Evolutionary conservation across 768 basidiomycete species (phyloP), one percentile per base, ranked within the genome.

Genomic region (Coprinopsis sp.): DNA sequence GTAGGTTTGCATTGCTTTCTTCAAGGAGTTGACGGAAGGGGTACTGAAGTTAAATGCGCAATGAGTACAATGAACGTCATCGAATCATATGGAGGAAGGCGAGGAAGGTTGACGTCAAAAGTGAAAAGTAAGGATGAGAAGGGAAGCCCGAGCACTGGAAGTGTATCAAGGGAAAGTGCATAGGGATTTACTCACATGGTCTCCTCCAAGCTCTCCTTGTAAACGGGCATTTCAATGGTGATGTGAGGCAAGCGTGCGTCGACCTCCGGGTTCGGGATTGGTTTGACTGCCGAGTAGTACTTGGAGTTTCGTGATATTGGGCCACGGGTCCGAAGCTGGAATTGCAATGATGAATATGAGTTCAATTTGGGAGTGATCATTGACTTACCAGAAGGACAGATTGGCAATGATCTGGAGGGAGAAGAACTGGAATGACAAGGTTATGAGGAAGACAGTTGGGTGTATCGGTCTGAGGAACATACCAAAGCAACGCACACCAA

Each of bases 1-100:
- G 58, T 91, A 91, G n/a, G 87, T 87, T 61, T 87, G 87, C 81
- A 91, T 91, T 1, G 88, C 89, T 66, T 82, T 84, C 65, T 90
- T 90, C 51, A 83, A 67, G 0, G 84, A 91, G 56, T 76, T 76
- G 3, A 93, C 81, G 14, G 87, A 88, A 3, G 84, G 87, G 6
- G 79, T 59, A 51, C 87, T 89, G 58, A n/a, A n/a, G n/a, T n/a
- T n/a, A n/a, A n/a, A n/a, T n/a, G n/a, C n/a, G n/a, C n/a, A n/a
- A n/a, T n/a, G n/a, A n/a, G n/a, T n/a, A n/a, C n/a, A n/a, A n/a
- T n/a, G n/a, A n/a, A n/a, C n/a, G n/a, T n/a, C n/a, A n/a, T n/a
- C n/a, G n/a, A n/a, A n/a, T n/a, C n/a, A n/a, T n/a, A n/a, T n/a
- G n/a, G n/a, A n/a, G n/a, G n/a, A n/a, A n/a, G n/a, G n/a, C n/a